Base-by-base conservation (phyloP, 352 stramenopile species). In the Pythium phragmiticola region DNA sequence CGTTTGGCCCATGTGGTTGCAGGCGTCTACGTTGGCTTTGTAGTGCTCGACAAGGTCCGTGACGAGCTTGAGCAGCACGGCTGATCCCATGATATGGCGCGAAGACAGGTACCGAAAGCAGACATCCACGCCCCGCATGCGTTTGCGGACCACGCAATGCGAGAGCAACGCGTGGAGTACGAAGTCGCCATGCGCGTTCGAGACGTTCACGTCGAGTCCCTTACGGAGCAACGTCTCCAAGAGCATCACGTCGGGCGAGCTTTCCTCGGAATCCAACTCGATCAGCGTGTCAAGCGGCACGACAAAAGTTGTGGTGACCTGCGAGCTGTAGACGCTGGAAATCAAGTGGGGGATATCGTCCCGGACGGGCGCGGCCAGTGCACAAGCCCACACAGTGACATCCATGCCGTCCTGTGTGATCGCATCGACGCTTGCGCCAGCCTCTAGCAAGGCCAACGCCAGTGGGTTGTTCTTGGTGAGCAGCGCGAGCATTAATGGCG, bases 101-200 rank as follows among this genome's bases (percentile, higher is more conserved):
- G 79, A 85, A 3, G 62, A 87, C 3, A 33, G 56, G 60, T 89
- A 92, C 4, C 78, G 75, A 46, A 86, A 78, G 42, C 82, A 89
- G 41, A 92, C 17, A 23, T 81, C 62, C 2, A 87, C 46, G 5
- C 82, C 80, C n/a, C 83, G 79, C 7, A 92, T 26, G 13, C 72
- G 71, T 16, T 74, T 70, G 7, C 77, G 81, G 0, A 94, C 71
- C 26, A 74, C 63, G 0, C 69, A 71, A 39, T 75, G 77, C 2
- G 82, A 92, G 1, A 94, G 51, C 9, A 89, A 19, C 4, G 74
- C 73, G 41, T 92, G 84, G n/a, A 91, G 60, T 0, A 87, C 57
- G 54, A 88, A 94, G 36, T 88, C 72, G 0, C 84, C 82, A 7
- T 88, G 57, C 0, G 58, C 64, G 30, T 84, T 84, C 7, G 81